Base-by-base conservation (phyloP, 176 grass and related monocot genomes). In the Panicum miliaceum region DNA sequence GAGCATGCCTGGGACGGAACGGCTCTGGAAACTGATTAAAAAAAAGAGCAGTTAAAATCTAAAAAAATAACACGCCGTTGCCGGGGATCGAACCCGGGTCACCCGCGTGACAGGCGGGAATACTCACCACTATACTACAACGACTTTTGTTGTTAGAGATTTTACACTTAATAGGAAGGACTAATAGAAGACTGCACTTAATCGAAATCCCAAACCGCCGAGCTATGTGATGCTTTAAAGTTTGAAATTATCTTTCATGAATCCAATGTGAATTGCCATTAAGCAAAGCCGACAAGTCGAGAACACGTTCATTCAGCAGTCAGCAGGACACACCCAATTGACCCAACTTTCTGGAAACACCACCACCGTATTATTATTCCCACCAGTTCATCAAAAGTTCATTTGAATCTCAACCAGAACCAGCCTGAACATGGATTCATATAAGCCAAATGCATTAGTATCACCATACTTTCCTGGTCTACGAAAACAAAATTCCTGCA, bases 81-180 rank as follows among this genome's bases (percentile, higher is more conserved):
- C 89, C 89, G 94, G 94, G 91, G 89, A 94, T 97, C 89, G 91
- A 97, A 97, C 94, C 91, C 91, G 89, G 85, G 88, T 92, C 86
- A 22, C 85, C 82, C 85, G 85, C 92, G 88, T 94, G 94, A 90
- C 94, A 94, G 94, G 92, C 94, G 88, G 87, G 85, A 88, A 97
- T 90, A 94, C 91, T 94, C 61, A 75, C 73, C 50, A 75, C 73
- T 75, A 75, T 75, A 75, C 73, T 75, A 75, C 73, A 57, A 75
- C 73, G 73, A 75, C 73, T 1, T 1, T 56, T 4, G 48, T 2
- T 51, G 48, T 0, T 32, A 32, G 29, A 32, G n/a, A 32, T 32
- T 32, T 2, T 32, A 32, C 29, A n/a, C n/a, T n/a, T n/a, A n/a
- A n/a, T n/a, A n/a, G n/a, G n/a, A n/a, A n/a, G n/a, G n/a, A n/a